A percentile compares a stretch with the other conserved stretches of the same genome.
These are phyloP conservation scores for Teunomyces stri DNA, from an alignment of 805 yeast species.

Conservation along the genomic window DNA sequence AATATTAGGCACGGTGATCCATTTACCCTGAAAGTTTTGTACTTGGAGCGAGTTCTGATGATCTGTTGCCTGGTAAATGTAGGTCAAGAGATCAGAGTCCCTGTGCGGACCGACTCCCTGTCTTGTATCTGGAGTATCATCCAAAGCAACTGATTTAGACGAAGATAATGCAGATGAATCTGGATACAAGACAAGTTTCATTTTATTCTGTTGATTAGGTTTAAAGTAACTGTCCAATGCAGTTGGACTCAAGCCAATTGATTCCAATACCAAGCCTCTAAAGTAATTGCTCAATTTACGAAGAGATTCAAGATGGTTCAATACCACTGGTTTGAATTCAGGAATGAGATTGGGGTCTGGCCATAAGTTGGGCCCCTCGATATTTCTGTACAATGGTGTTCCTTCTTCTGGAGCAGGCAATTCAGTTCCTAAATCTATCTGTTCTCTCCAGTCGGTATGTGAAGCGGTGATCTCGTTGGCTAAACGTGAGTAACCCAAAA, in stretches of 20 bases:
- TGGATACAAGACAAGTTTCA: slow-evolving; percentile 60
- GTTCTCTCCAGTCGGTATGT: slow-evolving; percentile 58
- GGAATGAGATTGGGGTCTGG: slow-evolving; percentile 44
- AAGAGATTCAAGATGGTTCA: slow-evolving; percentile 46
- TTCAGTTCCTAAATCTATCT: slow-evolving; percentile 58
- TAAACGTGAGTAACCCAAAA: slow-evolving; percentile 54
- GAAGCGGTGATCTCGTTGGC: slow-evolving; percentile 59
- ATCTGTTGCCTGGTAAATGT: slow-evolving; percentile 54
- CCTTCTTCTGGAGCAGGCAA: slow-evolving; percentile 39
- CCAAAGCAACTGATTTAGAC: slow-evolving; percentile 20
- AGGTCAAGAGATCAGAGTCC: slow-evolving; percentile 62
- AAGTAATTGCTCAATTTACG: slow-evolving; percentile 41
- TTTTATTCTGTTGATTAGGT: slow-evolving; percentile 48
- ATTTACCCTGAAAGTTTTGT: slow-evolving; percentile 51
- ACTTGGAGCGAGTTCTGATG: slow-evolving; percentile 54
- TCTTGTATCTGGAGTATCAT: slow-evolving; percentile 26
- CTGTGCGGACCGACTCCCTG: slow-evolving; percentile 69
- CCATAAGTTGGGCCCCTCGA: slow-evolving; percentile 60
- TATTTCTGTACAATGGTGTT: slow-evolving; percentile 44
- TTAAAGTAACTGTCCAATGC: slow-evolving; percentile 50
- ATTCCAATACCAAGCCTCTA: slow-evolving; percentile 50
- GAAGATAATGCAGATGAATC: slow-evolving; percentile 31
- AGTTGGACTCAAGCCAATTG: slow-evolving; percentile 47
- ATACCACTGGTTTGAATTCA: slow-evolving; percentile 40
- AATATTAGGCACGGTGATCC: slow-evolving; percentile 55